These are phyloP conservation scores for Fusarium newnesense DNA, from an alignment of 2,329 filamentous ascomycete genomes.

Conservation along the genomic window DNA sequence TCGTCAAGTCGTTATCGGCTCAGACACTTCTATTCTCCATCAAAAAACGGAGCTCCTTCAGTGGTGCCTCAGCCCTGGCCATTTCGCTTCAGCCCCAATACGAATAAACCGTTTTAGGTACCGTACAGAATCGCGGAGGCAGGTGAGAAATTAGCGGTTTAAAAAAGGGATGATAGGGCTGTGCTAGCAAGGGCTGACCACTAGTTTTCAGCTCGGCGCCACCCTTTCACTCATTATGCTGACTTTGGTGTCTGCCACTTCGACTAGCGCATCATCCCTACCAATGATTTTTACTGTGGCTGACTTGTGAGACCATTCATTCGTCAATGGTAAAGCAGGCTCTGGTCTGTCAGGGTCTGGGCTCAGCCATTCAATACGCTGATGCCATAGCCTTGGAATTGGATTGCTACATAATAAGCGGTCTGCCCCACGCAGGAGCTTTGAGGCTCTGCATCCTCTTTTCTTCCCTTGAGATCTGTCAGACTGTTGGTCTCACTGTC, in stretches of 20 bases:
- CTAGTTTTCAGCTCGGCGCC: constrained; percentile 23
- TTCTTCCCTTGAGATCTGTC: accelerated
- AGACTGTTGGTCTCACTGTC: accelerated
- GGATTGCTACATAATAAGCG: neutral
- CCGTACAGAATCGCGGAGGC: neutral
- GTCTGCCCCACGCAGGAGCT: accelerated
- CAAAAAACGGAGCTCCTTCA: no score
- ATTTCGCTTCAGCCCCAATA: neutral
- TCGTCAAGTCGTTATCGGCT: no score
- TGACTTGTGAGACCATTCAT: neutral
- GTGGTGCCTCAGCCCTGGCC: no score
- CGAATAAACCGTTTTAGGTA: neutral
- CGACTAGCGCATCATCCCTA: neutral
- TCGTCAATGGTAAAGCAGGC: constrained; percentile 1
- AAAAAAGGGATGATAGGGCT: neutral
- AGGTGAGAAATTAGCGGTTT: constrained; percentile 18
- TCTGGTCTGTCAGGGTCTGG: neutral
- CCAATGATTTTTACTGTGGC: constrained; percentile 1
- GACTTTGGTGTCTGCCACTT: neutral
- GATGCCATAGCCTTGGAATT: neutral
- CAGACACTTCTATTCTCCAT: no score
- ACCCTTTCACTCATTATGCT: neutral
- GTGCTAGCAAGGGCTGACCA: neutral
- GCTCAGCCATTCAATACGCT: neutral
- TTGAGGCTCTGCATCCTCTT: neutral